Conservation (phyloP, 2,329 filamentous ascomycete genomes). For the Shiraia sp. region DNA sequence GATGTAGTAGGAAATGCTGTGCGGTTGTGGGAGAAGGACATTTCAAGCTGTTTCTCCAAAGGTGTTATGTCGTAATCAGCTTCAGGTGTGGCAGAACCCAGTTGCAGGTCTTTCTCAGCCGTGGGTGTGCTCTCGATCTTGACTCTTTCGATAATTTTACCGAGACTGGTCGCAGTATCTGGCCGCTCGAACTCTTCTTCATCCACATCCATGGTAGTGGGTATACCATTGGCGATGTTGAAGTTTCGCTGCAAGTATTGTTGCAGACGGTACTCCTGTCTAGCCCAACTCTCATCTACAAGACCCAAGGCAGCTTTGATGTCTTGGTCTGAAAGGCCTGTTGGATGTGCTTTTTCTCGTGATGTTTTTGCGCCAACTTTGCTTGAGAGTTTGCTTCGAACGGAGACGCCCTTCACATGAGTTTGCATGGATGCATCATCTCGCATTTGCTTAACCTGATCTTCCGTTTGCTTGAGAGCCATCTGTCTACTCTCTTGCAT, state of each 20-base stretch:
- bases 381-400: slow-evolving; percentile 39
- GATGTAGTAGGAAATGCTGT: slow-evolving; percentile 12
- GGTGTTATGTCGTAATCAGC: slow-evolving; percentile 20
- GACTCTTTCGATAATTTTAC: slow-evolving; percentile 49
- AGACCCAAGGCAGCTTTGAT: slow-evolving; percentile 54
- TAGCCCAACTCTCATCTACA: slow-evolving; percentile 55
- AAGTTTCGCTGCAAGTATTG: slow-evolving; percentile 54
- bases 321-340: slow-evolving; percentile 51
- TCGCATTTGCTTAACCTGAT: slow-evolving; percentile 58
- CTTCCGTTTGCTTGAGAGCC: slow-evolving; percentile 63
- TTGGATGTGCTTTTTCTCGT: slow-evolving; percentile 29
- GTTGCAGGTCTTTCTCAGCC: slow-evolving; percentile 42
- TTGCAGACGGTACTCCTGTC: slow-evolving; percentile 52
- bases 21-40: slow-evolving; percentile 29
- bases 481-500: slow-evolving; percentile 66
- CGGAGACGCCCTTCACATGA: slow-evolving; percentile 36
- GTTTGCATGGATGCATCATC: slow-evolving; percentile 38
- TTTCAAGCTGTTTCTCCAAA: slow-evolving; percentile 37
- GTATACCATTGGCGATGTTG: slow-evolving; percentile 50
- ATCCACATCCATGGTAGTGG: slow-evolving; percentile 49
- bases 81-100: slow-evolving; percentile 21
- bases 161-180: slow-evolving; percentile 45
- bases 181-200: slow-evolving; percentile 53
- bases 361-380: slow-evolving; percentile 32
- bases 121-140: slow-evolving; percentile 52